Evolutionary conservation across 1,139 yeast genomes (phyloP).

Genomic region (Blastobotrys malaysiensis): DNA sequence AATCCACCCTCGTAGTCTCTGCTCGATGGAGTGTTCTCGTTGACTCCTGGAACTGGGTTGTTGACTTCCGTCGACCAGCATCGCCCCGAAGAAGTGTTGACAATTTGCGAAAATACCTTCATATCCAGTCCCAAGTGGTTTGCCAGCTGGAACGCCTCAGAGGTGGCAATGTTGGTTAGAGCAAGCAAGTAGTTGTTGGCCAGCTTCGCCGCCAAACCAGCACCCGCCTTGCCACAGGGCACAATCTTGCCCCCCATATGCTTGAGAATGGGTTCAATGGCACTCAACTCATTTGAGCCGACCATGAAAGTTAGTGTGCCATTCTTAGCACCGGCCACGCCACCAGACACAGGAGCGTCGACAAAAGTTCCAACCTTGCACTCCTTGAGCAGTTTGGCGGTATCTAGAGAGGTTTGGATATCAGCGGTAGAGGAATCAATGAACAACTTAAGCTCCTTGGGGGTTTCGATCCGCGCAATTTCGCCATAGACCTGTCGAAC

Average conservation of each 20-base stretch:
- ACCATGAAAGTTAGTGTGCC: constrained; percentile 57
- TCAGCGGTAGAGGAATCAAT: constrained; percentile 56
- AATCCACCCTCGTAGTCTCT: constrained; percentile 50
- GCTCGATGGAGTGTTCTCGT: constrained; percentile 45
- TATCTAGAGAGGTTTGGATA: constrained; percentile 43
- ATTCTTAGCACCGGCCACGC: constrained; percentile 54
- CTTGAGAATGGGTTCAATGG: constrained; percentile 31
- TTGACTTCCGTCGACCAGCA: constrained; percentile 59
- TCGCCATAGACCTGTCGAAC: constrained; percentile 43
- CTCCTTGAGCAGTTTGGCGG: constrained; percentile 23
- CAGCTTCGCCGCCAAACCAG: constrained; percentile 56
- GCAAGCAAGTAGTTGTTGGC: constrained; percentile 57
- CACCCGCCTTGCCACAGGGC: constrained; percentile 53
- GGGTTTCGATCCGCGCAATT: constrained; percentile 24
- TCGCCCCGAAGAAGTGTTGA: constrained; percentile 54
- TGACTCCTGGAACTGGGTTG: constrained; percentile 53
- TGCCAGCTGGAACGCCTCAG: constrained; percentile 59
- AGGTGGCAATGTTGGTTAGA: constrained; percentile 53
- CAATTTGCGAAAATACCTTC: constrained; percentile 46
- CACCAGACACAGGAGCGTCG: constrained; percentile 62
- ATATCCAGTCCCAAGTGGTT: constrained; percentile 48
- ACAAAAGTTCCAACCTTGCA: constrained; percentile 36
- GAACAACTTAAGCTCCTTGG: constrained; percentile 20
- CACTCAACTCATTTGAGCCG: constrained; percentile 29
- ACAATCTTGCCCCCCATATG: constrained; percentile 51